Conservation (phyloP, 306 rosid species). For the Dryas alaskensis region DNA sequence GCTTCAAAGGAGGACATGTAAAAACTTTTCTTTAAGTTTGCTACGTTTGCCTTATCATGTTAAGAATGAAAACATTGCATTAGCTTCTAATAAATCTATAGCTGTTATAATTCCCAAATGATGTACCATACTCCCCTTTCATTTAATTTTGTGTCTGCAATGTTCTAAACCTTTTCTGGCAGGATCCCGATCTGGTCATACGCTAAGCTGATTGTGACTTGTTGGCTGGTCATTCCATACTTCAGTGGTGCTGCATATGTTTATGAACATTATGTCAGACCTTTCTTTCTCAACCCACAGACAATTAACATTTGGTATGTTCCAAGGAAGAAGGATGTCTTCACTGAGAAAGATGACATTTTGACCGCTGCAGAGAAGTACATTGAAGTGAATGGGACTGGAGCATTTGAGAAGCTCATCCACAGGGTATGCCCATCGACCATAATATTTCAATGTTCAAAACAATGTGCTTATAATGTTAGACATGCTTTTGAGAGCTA, state of each 20-base stretch:
- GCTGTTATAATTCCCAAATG: neutral
- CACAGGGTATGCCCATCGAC: constrained; percentile 51
- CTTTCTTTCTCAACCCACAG: constrained; percentile 66
- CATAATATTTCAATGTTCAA: neutral
- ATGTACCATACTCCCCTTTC: neutral
- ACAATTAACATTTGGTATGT: constrained; percentile 87
- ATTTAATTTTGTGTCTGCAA: neutral
- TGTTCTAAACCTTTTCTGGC: constrained; percentile 25
- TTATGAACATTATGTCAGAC: constrained; percentile 83
- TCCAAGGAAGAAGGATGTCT: constrained; percentile 69
- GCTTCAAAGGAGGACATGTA: neutral
- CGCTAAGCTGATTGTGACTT: constrained; percentile 70
- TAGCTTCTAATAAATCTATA: neutral
- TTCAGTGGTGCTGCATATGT: constrained; percentile 92
- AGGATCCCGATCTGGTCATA: constrained; percentile 98
- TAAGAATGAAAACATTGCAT: neutral
- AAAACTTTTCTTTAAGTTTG: neutral
- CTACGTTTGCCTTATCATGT: neutral
- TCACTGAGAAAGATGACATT: constrained; percentile 60
- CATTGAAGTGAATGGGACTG: constrained; percentile 72
- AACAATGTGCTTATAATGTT: neutral
- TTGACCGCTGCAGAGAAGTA: constrained; percentile 86
- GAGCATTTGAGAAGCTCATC: constrained; percentile 65
- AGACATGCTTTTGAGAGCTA: neutral
- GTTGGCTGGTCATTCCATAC: constrained; percentile 96